Evolutionary conservation across 2,329 filamentous ascomycete species (phyloP).

Genomic region (Aspergillus carbonarius): DNA sequence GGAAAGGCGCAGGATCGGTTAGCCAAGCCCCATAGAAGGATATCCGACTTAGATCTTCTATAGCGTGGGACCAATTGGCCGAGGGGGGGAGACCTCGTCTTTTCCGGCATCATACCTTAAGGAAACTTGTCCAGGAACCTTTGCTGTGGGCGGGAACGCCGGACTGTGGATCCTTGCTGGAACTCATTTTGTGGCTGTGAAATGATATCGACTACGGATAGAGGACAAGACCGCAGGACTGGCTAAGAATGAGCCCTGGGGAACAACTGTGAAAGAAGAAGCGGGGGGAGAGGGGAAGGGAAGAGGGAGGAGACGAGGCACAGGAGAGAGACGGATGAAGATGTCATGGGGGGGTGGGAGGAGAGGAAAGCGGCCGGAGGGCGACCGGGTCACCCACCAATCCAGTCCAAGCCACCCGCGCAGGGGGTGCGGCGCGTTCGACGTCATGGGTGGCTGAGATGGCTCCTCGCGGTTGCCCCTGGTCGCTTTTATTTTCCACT

Average conservation of each 20-base stretch:
- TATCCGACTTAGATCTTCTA: background rate
- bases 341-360: background rate
- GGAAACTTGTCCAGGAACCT: slow-evolving; percentile 49
- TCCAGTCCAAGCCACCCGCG: background rate
- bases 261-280: slow-evolving; percentile 5
- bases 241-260: background rate
- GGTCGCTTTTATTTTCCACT: background rate
- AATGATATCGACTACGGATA: background rate
- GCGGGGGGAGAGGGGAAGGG: background rate
- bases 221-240: background rate
- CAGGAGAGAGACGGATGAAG: background rate
- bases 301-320: background rate
- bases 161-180: slow-evolving; percentile 41
- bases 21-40: background rate
- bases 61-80: background rate
- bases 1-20: slow-evolving; percentile 7
- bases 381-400: background rate
- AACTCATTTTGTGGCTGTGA: slow-evolving; percentile 25
- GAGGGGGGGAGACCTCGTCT: background rate
- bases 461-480: background rate
- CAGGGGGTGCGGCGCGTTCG: background rate
- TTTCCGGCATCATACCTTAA: slow-evolving; percentile 39
- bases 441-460: slow-evolving; percentile 4
- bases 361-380: background rate
- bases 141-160: slow-evolving; percentile 44